Base-by-base conservation (phyloP, 768 basidiomycete species). In the Termitomyces sp. region DNA sequence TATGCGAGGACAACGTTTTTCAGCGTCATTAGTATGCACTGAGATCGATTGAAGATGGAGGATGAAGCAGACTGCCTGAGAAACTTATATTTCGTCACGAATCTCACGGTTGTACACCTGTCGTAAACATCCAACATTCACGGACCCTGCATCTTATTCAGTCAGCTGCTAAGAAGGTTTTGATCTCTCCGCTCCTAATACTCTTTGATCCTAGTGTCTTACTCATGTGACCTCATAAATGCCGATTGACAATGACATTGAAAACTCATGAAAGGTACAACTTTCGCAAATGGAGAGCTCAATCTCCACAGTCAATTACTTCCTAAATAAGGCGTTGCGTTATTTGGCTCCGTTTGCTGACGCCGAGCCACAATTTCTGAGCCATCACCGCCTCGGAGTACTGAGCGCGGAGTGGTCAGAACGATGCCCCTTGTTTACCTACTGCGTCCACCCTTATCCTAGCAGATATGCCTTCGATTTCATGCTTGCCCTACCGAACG, bases 1-100 rank as follows among this genome's bases (percentile, higher is more conserved):
- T 64, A 64, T 40, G 60, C 53, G 51, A 59, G 61, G 49, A 62
- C 34, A 18, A 46, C 18, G 20, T 51, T 58, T 27, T 55, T 58
- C 43, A 49, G 26, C 20, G 57, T 36, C 59, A 60, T 58, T 50
- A 7, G 36, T 8, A 22, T n/a, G 7, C 10, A 22, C 48, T 44
- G 57, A 16, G 47, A 37, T 55, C 37, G 18, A 48, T 18, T 18
- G 26, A 12, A 37, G 39, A 27, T 26, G 32, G 45, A 33, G 1
- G 22, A 42, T 18, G 30, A 40, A 49, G 13, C 9, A 22, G 40
- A n/a, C 43, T 42, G 50, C 45, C 56, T 56, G 59, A 63, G 56
- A 54, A 57, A 16, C 33, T 26, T 53, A 33, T 55, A 33, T 52
- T 40, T 51, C 34, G 46, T 20, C 20, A 40, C 36, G 26, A 34